Base-by-base conservation (phyloP, 345 rosid genomes). In the Hevea brasiliensis region DNA sequence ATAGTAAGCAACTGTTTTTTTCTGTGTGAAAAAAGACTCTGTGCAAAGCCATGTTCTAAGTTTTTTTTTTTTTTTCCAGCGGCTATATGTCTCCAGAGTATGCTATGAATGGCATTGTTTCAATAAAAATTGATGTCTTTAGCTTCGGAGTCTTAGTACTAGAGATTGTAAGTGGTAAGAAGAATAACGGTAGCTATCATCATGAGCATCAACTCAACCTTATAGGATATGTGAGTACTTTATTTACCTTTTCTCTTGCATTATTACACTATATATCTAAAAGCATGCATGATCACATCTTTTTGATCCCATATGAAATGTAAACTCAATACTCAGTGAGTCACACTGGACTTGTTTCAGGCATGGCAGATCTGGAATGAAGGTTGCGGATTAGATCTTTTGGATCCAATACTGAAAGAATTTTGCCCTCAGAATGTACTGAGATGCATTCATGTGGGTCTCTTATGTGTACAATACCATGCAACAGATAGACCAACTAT, bases 61-160 rank as follows among this genome's bases (percentile, higher is more conserved):
- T 18, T 45, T 41, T 21, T 41, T 3, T 41, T 41, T 27, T 42
- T 64, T 8, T 9, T n/a, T 63, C 37, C 68, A 77, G 80, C 12
- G 80, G 76, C n/a, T 77, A 77, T 17, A 77, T 77, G 69, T 55
- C 80, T 13, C 80, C 80, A 10, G 76, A 77, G 40, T 72, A 77
- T 53, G 76, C 66, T 20, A 18, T 72, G 68, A 44, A 58, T 62
- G 81, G 29, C 47, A 42, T 44, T 67, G n/a, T 72, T 53, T 77
- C 77, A 0, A 27, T n/a, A 4, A 77, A 77, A 59, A 55, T 68
- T 3, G 76, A 77, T 21, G 65, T 77, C 29, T 72, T 66, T 14
- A 77, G 81, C 57, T 77, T 66, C 20, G 81, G 81, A 7, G 73
- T 77, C 21, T 29, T 77, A 67, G 6, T 68, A 18, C 35, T 77